These are phyloP conservation scores for Ceratocystiopsis minuta DNA, from an alignment of 2,329 filamentous ascomycete genomes.

Conservation along the genomic window DNA sequence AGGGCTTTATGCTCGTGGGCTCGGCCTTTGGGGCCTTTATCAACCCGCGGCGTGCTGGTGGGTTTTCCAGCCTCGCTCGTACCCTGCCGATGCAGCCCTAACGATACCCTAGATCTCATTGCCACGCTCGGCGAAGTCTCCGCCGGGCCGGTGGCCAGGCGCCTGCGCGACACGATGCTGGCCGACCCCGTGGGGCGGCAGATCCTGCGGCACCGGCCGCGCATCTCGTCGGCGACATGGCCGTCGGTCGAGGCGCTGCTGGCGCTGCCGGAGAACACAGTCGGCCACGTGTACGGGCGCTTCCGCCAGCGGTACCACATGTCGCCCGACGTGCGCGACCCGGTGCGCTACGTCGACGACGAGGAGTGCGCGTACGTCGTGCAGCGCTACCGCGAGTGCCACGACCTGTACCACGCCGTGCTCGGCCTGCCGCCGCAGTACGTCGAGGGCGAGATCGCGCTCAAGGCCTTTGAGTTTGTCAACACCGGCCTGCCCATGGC, in stretches of 20 bases:
- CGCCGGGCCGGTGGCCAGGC: slow-evolving; percentile 81
- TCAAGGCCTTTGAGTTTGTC: slow-evolving; percentile 94
- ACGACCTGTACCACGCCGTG: slow-evolving; percentile 94
- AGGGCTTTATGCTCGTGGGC: slow-evolving; percentile 49
- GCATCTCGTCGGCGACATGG: slow-evolving; percentile 62
- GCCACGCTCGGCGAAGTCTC: slow-evolving; percentile 89
- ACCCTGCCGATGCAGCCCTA: background rate
- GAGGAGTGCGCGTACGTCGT: slow-evolving; percentile 95
- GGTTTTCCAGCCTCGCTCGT: background rate
- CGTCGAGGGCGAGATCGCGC: slow-evolving; percentile 89
- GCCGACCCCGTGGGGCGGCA: slow-evolving; percentile 64
- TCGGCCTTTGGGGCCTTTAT: slow-evolving; percentile 45
- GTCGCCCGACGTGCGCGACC: slow-evolving; percentile 68
- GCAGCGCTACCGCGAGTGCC: slow-evolving; percentile 92
- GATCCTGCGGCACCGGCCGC: slow-evolving; percentile 77
- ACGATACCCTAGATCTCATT: slow-evolving; percentile 54
- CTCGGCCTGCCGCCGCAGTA: slow-evolving; percentile 82
- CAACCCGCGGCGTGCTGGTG: slow-evolving; percentile 66
- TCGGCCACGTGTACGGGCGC: slow-evolving; percentile 65
- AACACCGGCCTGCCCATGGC: slow-evolving; percentile 95
- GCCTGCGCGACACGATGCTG: slow-evolving; percentile 85
- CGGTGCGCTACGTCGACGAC: slow-evolving; percentile 82
- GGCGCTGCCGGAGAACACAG: slow-evolving; percentile 48
- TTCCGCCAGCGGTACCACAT: slow-evolving; percentile 96
- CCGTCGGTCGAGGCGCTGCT: slow-evolving; percentile 48